Evolutionary conservation across 163 green algal species (phyloP), one percentile per base, ranked within the genome.

Genomic region (Volvox carteri): DNA sequence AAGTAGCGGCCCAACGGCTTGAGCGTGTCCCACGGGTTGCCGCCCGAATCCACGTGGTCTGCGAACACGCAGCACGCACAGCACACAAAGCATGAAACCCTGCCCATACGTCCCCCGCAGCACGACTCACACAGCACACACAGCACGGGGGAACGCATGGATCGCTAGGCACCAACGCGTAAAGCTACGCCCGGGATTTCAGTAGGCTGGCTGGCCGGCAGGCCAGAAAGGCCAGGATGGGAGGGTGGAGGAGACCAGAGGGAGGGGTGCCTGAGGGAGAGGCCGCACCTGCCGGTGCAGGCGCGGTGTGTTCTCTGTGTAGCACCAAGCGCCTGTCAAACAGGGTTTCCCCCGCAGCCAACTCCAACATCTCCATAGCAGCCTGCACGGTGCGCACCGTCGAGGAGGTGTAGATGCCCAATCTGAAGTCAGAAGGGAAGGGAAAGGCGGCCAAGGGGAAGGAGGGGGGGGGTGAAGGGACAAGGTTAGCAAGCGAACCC

Each of bases 1-100:
- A 97, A 96, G 54, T 89, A 94, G 41, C 78, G 89, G 19, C 28
- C 41, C 78, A 97, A 86, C n/a, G 94, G 94, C 89, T 97, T 97
- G 23, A 93, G 58, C 0, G 94, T 96, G 92, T 97, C 94, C 94
- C 94, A 96, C 0, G 58, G 70, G 39, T 96, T 95, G 42, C 93
- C 94, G 1, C 93, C 92, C 0, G 37, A 52, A 37, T 84, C 75
- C 48, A 91, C 68, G 46, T 94, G 92, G 28, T 23, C 79, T 41
- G 41, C 28, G 37, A 11, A 73, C 62, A 73, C n/a, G 39, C 25
- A 65, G 5, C n/a, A n/a, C n/a, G n/a, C n/a, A n/a, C n/a, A n/a
- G n/a, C n/a, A n/a, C n/a, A n/a, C n/a, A n/a, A n/a, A n/a, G n/a
- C n/a, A n/a, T n/a, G n/a, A n/a, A n/a, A n/a, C n/a, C n/a, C n/a